Conservation (phyloP, 352 stramenopile species). For the Globisporangium apiculatum region DNA sequence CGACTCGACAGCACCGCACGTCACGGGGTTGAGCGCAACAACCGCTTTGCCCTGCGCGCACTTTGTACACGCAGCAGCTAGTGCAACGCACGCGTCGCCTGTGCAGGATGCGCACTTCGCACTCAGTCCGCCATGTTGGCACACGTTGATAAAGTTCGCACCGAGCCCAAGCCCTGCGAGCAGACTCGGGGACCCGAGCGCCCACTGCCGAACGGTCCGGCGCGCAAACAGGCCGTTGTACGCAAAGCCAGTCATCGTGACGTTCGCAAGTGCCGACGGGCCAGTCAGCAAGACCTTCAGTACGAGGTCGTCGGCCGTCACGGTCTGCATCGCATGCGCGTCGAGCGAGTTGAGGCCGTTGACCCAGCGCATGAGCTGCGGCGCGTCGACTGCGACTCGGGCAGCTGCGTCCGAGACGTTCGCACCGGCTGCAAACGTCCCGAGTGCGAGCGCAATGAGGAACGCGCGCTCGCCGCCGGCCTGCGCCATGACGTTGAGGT, state of each 20-base stretch:
- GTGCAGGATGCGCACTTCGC: slow-evolving; percentile 33
- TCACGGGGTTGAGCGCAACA: slow-evolving; percentile 31
- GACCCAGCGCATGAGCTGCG: slow-evolving; percentile 67
- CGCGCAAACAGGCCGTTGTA: slow-evolving; percentile 71
- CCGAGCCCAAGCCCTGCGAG: slow-evolving; percentile 51
- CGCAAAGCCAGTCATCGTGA: slow-evolving; percentile 54
- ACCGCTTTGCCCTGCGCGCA: slow-evolving; percentile 33
- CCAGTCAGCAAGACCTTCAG: slow-evolving; percentile 23
- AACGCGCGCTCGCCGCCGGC: slow-evolving; percentile 59
- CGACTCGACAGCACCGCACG: slow-evolving; percentile 29
- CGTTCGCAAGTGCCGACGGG: slow-evolving; percentile 18
- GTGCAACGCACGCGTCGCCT: slow-evolving; percentile 27
- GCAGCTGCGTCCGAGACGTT: slow-evolving; percentile 16
- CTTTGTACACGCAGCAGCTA: slow-evolving; percentile 29
- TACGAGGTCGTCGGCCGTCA: slow-evolving; percentile 14
- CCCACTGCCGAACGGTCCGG: slow-evolving; percentile 54
- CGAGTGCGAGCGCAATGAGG: slow-evolving; percentile 31
- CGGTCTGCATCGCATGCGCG: slow-evolving; percentile 43
- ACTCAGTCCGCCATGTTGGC: slow-evolving; percentile 23
- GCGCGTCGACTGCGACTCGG: slow-evolving; percentile 29
- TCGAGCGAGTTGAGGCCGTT: slow-evolving; percentile 78
- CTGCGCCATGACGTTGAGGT: slow-evolving; percentile 58
- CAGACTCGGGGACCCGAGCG: slow-evolving; percentile 64
- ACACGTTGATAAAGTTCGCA: slow-evolving; percentile 45
- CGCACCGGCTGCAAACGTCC: slow-evolving; percentile 29